phyloP scores from a whole-genome alignment of 2,329 filamentous ascomycete genomes.

The Colletotrichum sp. region DNA sequence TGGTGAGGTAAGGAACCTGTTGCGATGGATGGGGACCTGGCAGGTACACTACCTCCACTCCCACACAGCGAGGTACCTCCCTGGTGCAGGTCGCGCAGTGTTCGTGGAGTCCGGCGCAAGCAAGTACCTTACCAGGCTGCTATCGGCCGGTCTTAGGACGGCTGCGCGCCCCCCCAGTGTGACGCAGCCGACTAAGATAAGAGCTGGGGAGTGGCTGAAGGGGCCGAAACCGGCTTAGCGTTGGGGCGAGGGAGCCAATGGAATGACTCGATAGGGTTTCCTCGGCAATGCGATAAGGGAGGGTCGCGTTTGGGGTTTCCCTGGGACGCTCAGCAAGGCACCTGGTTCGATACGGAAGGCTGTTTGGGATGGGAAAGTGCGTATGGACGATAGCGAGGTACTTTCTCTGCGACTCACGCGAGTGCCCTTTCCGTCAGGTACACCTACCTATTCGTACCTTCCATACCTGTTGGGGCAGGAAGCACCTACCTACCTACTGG shows the following conservation, averaged over 20 bases:
- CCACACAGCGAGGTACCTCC: background rate
- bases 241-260: conserved; percentile 25
- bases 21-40: background rate
- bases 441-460: background rate
- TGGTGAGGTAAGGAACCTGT: conserved; percentile 14
- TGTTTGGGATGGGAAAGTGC: conserved; percentile 12
- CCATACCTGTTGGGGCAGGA: background rate
- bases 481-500: background rate
- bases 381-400: conserved; percentile 1
- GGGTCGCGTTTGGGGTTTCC: conserved; percentile 19
- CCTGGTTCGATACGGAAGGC: conserved; percentile 5
- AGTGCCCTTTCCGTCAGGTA: background rate
- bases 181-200: conserved; percentile 26
- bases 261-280: conserved; percentile 28
- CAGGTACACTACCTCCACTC: background rate
- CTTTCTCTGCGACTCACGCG: background rate
- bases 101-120: background rate
- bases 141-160: conserved; percentile 6
- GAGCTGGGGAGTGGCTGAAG: conserved; percentile 23
- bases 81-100: background rate
- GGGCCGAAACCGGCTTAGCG: conserved; percentile 29
- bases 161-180: conserved; percentile 19
- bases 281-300: conserved; percentile 31
- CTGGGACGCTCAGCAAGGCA: background rate
- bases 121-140: background rate